Evolutionary conservation across 139 green algal genomes (phyloP), one percentile per base, ranked within the genome.

Genomic region (Limnomonas spitsbergensis): DNA sequence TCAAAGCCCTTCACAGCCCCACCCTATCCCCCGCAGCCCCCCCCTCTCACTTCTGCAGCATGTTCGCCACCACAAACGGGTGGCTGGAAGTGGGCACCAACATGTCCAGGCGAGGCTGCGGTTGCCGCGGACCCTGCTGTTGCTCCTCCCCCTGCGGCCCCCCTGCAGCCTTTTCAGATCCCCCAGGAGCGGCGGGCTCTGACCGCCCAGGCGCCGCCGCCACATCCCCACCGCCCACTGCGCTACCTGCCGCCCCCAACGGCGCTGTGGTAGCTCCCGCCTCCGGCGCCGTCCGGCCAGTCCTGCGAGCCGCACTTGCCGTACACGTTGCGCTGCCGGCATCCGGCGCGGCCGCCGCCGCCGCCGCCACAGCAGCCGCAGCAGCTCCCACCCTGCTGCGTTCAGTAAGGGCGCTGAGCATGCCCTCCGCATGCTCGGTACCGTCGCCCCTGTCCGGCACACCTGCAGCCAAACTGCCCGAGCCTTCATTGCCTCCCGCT

Each of bases 31-130:
- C n/a, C n/a, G n/a, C n/a, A n/a, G n/a, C n/a, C n/a, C n/a, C n/a
- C n/a, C n/a, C n/a, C n/a, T n/a, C n/a, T n/a, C n/a, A n/a, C n/a
- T n/a, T n/a, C n/a, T 70, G 56, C 72, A 79, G 3, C 40, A 83
- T 40, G n/a, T 83, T 53, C 29, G 72, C 61, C 40, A 53, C 39
- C 39, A 83, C 52, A 54, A 79, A 82, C 24, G 70, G 38, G 2
- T 78, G 70, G 1, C 39, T 78, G 34, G 29, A 14, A 1, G 40
- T 4, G 1, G 78, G 78, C 0, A 82, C 71, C 54, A 82, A 32
- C 54, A 82, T 9, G 39, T 82, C 78, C 1, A 82, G 47, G 29
- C 69, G 69, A 0, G 78, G 76, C 34, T 29, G 42, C 24, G 77
- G 0, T 20, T n/a, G n/a, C n/a, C n/a, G n/a, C n/a, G n/a, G n/a